phyloP scores from a whole-genome alignment of 2,329 filamentous ascomycete species.

The Aureobasidium namibiae region DNA sequence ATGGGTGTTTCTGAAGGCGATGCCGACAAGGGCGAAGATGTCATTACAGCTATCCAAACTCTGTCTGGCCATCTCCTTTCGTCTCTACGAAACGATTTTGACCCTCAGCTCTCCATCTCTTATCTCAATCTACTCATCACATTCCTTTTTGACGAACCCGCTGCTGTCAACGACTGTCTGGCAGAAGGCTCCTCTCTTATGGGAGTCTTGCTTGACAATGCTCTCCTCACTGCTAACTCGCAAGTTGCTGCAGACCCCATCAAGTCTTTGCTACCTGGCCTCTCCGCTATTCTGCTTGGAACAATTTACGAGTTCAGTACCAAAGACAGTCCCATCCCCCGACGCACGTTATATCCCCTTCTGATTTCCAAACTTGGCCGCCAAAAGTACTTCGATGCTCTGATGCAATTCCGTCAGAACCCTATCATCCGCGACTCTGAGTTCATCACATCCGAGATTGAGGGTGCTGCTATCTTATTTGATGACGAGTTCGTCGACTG shows the following conservation, averaged over 20 bases:
- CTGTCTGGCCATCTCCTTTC: slow-evolving; percentile 79
- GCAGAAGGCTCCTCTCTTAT: slow-evolving; percentile 90
- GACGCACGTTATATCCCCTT: slow-evolving; percentile 71
- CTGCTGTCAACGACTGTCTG: slow-evolving; percentile 87
- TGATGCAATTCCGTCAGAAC: slow-evolving; percentile 69
- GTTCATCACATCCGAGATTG: slow-evolving; percentile 52
- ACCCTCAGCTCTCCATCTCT: slow-evolving; percentile 70
- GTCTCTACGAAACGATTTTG: slow-evolving; percentile 65
- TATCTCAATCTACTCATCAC: slow-evolving; percentile 83
- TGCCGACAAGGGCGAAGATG: slow-evolving; percentile 81
- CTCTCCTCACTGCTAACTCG: slow-evolving; percentile 45
- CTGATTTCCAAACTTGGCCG: slow-evolving; percentile 70
- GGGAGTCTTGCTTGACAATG: slow-evolving; percentile 28
- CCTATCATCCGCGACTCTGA: slow-evolving; percentile 63
- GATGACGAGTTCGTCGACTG: slow-evolving; percentile 85
- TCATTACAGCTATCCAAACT: slow-evolving; percentile 86
- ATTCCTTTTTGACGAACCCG: slow-evolving; percentile 88
- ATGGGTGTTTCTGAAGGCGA: slow-evolving; percentile 85
- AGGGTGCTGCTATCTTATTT: slow-evolving; percentile 39
- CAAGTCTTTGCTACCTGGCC: slow-evolving; percentile 64
- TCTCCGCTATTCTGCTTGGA: slow-evolving; percentile 77
- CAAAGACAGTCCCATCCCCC: slow-evolving; percentile 85
- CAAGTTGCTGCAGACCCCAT: slow-evolving; percentile 34
- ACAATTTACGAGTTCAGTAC: slow-evolving; percentile 95
- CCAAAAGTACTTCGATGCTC: slow-evolving; percentile 76